phyloP scores from a whole-genome alignment of 208 protist species.

The Polymyxa betae region DNA sequence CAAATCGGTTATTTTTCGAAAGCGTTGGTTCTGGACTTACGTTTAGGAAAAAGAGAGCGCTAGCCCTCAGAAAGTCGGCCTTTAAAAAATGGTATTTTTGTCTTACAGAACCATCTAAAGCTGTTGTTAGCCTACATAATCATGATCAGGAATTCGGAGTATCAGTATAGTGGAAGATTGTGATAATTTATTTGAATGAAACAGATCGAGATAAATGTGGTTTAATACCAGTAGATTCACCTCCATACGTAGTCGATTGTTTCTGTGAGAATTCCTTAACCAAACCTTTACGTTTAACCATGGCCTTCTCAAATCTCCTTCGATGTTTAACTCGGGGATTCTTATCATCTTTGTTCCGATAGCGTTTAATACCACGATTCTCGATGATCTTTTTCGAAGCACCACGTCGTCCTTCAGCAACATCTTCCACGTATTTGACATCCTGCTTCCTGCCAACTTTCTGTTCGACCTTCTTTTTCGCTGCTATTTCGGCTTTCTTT shows the following conservation, averaged over 20 bases:
- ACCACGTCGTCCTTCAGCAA: slow-evolving; percentile 9
- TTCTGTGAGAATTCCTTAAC: slow-evolving; percentile 7
- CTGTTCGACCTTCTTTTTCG: background rate
- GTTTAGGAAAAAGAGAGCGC: too few relatives aligned
- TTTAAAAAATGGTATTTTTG: too few relatives aligned
- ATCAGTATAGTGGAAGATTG: too few relatives aligned
- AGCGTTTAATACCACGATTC: slow-evolving; percentile 18
- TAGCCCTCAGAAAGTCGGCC: too few relatives aligned
- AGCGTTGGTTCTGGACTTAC: too few relatives aligned
- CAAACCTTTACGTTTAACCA: slow-evolving; percentile 7
- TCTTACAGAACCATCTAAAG: too few relatives aligned
- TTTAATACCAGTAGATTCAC: slow-evolving; percentile 41
- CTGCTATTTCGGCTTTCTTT: background rate
- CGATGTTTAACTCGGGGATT: slow-evolving; percentile 37
- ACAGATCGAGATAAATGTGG: background rate
- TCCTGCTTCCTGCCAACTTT: background rate
- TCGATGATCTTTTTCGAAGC: slow-evolving; percentile 38
- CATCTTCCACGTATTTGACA: background rate
- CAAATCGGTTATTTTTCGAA: too few relatives aligned
- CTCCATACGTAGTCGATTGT: background rate
- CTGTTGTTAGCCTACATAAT: too few relatives aligned
- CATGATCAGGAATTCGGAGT: too few relatives aligned
- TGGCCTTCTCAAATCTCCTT: slow-evolving; percentile 10
- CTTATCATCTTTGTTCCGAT: slow-evolving; percentile 49
- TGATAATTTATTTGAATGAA: slow-evolving; percentile 47